Percentiles rank a stretch among this genome's conserved stretches.
Evolutionary conservation across 345 rosid species (phyloP).

Genomic region (Fremontodendron californicum): DNA sequence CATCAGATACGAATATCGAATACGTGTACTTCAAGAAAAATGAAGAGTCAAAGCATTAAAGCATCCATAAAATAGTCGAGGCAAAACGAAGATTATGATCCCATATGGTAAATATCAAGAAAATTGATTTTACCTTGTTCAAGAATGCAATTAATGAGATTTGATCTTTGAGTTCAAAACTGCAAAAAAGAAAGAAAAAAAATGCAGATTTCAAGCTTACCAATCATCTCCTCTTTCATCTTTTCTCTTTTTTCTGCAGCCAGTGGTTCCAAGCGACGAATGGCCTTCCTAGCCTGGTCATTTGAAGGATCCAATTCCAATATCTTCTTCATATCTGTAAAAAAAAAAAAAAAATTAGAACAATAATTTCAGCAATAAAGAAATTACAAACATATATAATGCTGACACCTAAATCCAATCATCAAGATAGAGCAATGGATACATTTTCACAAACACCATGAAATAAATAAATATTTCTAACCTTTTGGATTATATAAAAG

Average conservation of each 20-base stretch:
- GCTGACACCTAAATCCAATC: too few relatives aligned
- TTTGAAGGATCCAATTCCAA: slow-evolving; percentile 81
- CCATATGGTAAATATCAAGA: not conserved
- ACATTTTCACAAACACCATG: too few relatives aligned
- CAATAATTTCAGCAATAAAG: not conserved
- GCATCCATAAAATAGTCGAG: not conserved
- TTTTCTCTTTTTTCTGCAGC: slow-evolving; percentile 91
- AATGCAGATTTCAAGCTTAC: slow-evolving; percentile 27
- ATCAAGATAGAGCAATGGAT: not conserved
- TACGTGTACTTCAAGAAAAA: too few relatives aligned
- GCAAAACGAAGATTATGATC: not conserved
- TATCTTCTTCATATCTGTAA: slow-evolving; percentile 74
- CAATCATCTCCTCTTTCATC: slow-evolving; percentile 97
- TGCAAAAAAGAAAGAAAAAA: not conserved
- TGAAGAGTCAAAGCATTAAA: too few relatives aligned
- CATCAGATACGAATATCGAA: too few relatives aligned
- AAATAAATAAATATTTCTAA: not conserved
- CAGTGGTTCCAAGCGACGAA: slow-evolving; percentile 66
- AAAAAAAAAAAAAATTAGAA: too few relatives aligned
- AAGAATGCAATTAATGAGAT: not conserved
- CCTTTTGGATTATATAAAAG: not conserved
- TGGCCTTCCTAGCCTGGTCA: slow-evolving; percentile 63
- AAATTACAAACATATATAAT: too few relatives aligned
- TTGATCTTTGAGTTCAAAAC: not conserved
- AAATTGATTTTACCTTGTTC: not conserved